A percentile compares a stretch with the other conserved stretches of the same genome.
Evolutionary conservation across 1,139 yeast genomes (phyloP).

Genomic region (Geotrichum reessii): DNA sequence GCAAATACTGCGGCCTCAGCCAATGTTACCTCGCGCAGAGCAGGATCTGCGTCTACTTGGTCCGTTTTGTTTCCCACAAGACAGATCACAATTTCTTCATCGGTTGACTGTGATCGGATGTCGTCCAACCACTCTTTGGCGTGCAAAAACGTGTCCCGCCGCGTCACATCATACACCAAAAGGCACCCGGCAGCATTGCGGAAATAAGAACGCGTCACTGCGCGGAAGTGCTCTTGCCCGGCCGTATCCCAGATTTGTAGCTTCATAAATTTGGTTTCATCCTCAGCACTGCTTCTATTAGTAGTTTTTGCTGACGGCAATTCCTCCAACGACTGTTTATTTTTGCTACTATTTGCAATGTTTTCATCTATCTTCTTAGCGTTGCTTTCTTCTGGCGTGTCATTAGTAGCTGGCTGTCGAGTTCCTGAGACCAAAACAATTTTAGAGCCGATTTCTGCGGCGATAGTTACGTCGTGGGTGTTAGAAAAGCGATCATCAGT

Average conservation of each 20-base stretch:
- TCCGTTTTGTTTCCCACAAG: conserved; percentile 87
- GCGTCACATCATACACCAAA: conserved; percentile 80
- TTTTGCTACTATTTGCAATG: not conserved
- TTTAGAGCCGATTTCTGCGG: conserved; percentile 39
- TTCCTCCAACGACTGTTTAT: conserved; percentile 20
- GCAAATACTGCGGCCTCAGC: conserved; percentile 82
- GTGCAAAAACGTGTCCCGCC: conserved; percentile 48
- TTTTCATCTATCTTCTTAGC: not conserved
- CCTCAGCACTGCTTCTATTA: not conserved
- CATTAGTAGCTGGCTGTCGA: conserved; percentile 19
- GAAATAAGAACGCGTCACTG: conserved; percentile 80
- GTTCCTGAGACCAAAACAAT: conserved; percentile 27
- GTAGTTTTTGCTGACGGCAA: conserved; percentile 24
- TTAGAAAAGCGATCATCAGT: conserved; percentile 37
- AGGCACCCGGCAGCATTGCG: conserved; percentile 79
- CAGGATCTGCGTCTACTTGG: conserved; percentile 14
- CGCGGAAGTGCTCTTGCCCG: conserved; percentile 92
- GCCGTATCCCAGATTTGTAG: conserved; percentile 62
- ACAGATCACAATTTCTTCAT: conserved; percentile 73
- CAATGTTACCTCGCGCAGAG: conserved; percentile 61
- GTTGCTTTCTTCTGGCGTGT: not conserved
- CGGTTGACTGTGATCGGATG: conserved; percentile 73
- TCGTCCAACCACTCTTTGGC: conserved; percentile 48
- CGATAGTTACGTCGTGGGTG: conserved; percentile 37
- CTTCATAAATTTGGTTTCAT: conserved; percentile 23